These are phyloP conservation scores for Kalaharituber pfeilii DNA, from an alignment of 2,329 filamentous ascomycete species.

Conservation along the genomic window DNA sequence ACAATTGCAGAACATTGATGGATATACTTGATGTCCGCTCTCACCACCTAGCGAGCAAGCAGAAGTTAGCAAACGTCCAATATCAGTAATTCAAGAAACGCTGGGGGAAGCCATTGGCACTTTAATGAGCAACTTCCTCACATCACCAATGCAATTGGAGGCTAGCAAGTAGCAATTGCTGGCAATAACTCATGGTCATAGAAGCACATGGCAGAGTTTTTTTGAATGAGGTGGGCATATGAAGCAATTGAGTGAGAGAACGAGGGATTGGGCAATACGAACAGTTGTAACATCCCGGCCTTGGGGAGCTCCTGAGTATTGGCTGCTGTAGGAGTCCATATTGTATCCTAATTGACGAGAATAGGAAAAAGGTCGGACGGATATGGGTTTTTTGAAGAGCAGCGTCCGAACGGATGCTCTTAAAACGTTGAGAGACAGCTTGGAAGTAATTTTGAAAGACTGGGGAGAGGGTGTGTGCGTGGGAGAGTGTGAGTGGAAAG, in stretches of 20 bases:
- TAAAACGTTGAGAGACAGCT: conserved; percentile 3
- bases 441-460: conserved; percentile 28
- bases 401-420: background rate
- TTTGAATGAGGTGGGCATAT: background rate
- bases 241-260: background rate
- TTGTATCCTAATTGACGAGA: conserved; percentile 31
- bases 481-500: conserved; percentile 8
- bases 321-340: conserved; percentile 18
- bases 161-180: too few species aligned
- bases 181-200: too few species aligned
- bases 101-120: too few species aligned
- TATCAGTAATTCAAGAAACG: too few species aligned
- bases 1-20: conserved; percentile 15
- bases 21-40: conserved; percentile 54
- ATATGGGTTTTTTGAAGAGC: background rate
- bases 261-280: conserved; percentile 25
- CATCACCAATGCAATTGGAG: too few species aligned
- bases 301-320: background rate
- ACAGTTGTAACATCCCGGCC: conserved; percentile 39
- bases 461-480: conserved; percentile 9
- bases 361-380: conserved; percentile 4
- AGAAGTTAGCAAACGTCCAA: background rate
- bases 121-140: too few species aligned
- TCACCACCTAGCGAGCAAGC: conserved; percentile 42
- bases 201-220: background rate